Conservation (phyloP, 2,329 filamentous ascomycete species). For the Arthrobotrys entomopaga region DNA sequence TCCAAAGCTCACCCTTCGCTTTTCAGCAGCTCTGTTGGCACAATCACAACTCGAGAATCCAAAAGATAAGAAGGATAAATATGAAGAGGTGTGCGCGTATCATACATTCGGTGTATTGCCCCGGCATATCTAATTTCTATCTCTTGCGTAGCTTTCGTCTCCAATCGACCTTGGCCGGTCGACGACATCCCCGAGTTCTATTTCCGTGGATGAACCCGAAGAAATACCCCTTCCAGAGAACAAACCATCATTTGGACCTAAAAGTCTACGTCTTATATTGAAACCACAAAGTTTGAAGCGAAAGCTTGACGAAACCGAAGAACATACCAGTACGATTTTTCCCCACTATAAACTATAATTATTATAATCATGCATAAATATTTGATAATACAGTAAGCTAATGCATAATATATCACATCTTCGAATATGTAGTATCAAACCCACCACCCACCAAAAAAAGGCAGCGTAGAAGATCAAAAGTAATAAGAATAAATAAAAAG, state of each 20-base stretch:
- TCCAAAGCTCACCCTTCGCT: conserved; percentile 21
- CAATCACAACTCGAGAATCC: neutral
- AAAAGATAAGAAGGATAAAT: neutral
- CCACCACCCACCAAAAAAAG: conserved; percentile 11
- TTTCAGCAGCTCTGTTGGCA: neutral
- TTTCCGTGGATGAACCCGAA: too few relatives aligned
- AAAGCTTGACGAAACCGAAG: conserved; percentile 13
- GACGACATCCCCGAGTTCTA: too few relatives aligned
- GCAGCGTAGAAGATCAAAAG: conserved; percentile 37
- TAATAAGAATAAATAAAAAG: conserved; percentile 10
- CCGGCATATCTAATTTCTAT: neutral
- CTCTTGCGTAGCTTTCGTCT: too few relatives aligned
- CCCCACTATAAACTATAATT: too few relatives aligned
- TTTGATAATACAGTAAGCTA: neutral
- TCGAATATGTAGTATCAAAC: neutral
- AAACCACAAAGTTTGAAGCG: conserved; percentile 16
- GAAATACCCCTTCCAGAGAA: neutral
- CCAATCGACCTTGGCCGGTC: too few relatives aligned
- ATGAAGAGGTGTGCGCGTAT: conserved; percentile 6
- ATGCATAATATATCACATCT: neutral
- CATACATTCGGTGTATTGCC: neutral
- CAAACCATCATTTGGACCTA: neutral
- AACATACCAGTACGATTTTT: neutral
- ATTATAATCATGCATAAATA: too few relatives aligned
- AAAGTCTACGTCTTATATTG: conserved; percentile 30